Conservation (phyloP, 305 asterid genomes). For the Fraxinus dipetala region DNA sequence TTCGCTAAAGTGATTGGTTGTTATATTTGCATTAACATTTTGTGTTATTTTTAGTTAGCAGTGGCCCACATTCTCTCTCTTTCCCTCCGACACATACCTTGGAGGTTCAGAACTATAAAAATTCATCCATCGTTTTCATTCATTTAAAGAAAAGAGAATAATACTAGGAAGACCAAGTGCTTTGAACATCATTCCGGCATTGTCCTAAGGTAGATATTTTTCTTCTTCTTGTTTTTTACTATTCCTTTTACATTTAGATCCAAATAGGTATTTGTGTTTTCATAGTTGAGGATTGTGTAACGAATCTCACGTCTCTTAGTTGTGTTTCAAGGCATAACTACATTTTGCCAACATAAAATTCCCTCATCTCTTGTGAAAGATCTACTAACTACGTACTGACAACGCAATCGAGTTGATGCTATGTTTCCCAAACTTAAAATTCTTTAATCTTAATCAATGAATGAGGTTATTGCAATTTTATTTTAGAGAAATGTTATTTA, state of each 20-base stretch:
- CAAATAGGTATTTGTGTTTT: neutral
- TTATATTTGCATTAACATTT: neutral
- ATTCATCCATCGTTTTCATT: neutral
- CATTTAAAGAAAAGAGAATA: neutral
- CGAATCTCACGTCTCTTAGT: neutral
- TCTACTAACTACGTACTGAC: neutral
- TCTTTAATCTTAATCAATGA: neutral
- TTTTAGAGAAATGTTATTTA: too few species aligned
- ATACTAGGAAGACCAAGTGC: neutral
- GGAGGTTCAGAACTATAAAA: neutral
- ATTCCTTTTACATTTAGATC: neutral
- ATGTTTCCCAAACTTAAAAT: neutral
- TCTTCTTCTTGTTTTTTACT: neutral
- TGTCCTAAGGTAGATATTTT: neutral
- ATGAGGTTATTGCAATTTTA: neutral
- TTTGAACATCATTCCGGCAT: neutral
- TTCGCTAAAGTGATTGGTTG: neutral
- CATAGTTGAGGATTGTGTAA: neutral
- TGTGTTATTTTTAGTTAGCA: conserved; percentile 1
- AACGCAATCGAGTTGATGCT: neutral
- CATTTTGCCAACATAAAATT: neutral
- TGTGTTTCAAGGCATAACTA: neutral
- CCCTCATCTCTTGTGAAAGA: neutral
- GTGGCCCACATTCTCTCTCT: neutral
- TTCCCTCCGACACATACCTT: neutral